phyloP scores from a whole-genome alignment of 2,329 filamentous ascomycete genomes.

The Dactylellina parvicollis region DNA sequence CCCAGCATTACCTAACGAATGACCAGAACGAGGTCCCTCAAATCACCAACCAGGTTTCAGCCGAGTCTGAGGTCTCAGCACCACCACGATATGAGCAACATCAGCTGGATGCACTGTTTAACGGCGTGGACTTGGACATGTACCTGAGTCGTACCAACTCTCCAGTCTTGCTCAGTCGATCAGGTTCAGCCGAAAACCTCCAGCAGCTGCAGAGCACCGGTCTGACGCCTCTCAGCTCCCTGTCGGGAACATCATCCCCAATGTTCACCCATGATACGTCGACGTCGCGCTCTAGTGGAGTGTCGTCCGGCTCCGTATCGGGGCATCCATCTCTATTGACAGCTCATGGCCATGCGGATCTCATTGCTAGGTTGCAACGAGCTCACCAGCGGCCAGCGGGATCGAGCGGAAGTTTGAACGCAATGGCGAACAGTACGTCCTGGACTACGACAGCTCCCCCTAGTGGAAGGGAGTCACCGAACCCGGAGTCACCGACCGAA shows the following conservation, averaged over 20 bases:
- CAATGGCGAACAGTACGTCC: constrained; percentile 65
- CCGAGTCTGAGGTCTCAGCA: constrained; percentile 72
- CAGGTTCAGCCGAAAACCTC: constrained; percentile 84
- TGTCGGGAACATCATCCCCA: constrained; percentile 40
- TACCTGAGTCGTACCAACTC: constrained; percentile 85
- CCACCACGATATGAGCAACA: constrained; percentile 95
- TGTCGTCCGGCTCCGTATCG: constrained; percentile 24
- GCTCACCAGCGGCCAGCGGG: constrained; percentile 59
- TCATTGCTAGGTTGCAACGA: constrained; percentile 69
- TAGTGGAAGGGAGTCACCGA: constrained; percentile 51
- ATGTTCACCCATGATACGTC: constrained; percentile 39
- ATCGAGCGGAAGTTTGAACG: constrained; percentile 67
- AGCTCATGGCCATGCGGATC: constrained; percentile 64
- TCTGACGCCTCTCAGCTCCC: constrained; percentile 50
- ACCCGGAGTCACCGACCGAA: constrained; percentile 15
- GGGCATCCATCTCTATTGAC: constrained; percentile 61
- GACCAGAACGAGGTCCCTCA: constrained; percentile 82
- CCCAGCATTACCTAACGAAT: constrained; percentile 87
- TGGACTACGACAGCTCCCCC: constrained; percentile 64
- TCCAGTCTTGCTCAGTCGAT: constrained; percentile 77
- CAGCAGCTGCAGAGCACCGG: constrained; percentile 66
- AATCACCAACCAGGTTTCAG: constrained; percentile 67
- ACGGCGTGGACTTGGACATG: constrained; percentile 82
- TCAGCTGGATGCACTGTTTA: constrained; percentile 87
- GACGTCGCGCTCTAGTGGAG: constrained; percentile 49